phyloP scores from a whole-genome alignment of 805 yeast species.

The Ogataea degrootiae region DNA sequence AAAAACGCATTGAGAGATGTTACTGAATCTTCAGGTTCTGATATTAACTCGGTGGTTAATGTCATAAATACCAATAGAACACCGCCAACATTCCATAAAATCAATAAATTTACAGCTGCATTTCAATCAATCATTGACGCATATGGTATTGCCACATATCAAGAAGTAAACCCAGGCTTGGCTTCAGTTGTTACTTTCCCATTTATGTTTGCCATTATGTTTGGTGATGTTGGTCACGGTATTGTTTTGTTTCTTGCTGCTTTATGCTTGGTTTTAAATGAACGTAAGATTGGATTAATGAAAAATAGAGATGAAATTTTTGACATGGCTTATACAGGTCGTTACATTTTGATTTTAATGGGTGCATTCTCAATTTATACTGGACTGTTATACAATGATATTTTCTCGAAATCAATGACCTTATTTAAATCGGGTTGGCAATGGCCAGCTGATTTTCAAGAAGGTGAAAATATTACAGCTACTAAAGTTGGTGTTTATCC shows the following conservation, averaged over 20 bases:
- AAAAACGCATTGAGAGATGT: constrained; percentile 62
- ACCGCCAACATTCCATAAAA: constrained; percentile 69
- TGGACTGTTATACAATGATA: constrained; percentile 68
- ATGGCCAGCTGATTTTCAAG: constrained; percentile 52
- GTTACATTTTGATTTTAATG: constrained; percentile 66
- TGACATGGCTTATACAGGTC: constrained; percentile 71
- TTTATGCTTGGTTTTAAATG: constrained; percentile 48
- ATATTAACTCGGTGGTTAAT: constrained; percentile 50
- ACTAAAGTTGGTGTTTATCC: constrained; percentile 47
- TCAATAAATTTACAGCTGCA: constrained; percentile 64
- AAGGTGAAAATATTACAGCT: constrained; percentile 46
- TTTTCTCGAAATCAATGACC: constrained; percentile 66
- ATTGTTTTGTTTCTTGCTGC: constrained; percentile 56
- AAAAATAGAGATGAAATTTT: constrained; percentile 64
- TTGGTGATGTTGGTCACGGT: constrained; percentile 83
- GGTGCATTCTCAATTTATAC: constrained; percentile 71
- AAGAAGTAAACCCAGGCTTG: constrained; percentile 71
- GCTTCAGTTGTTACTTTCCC: constrained; percentile 75
- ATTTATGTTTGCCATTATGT: constrained; percentile 80
- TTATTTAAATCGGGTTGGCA: constrained; percentile 67
- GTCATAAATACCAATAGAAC: constrained; percentile 59
- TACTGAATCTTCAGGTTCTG: constrained; percentile 44
- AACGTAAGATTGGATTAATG: constrained; percentile 46
- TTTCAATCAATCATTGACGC: constrained; percentile 71
- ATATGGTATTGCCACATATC: constrained; percentile 73